Evolutionary conservation across 2,329 filamentous ascomycete species (phyloP).

Genomic region (Eurotiales sp.): DNA sequence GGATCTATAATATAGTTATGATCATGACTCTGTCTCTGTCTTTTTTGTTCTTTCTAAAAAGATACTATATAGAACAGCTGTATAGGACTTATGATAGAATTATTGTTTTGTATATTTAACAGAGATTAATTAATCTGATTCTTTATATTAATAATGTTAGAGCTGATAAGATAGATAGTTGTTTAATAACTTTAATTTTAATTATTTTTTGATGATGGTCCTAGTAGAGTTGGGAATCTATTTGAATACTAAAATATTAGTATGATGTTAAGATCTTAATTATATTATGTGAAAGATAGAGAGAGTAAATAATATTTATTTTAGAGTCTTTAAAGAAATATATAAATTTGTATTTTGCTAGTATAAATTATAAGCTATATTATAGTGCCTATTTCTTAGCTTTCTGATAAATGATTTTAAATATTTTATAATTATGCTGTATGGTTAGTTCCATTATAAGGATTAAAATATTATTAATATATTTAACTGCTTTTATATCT

Average conservation of each 20-base stretch:
- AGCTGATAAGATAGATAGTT: conserved; percentile 21
- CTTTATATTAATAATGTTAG: conserved; percentile 23
- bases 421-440: conserved; percentile 17
- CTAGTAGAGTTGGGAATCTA: conserved; percentile 23
- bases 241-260: conserved; percentile 22
- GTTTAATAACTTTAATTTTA: conserved; percentile 18
- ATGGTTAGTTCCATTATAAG: conserved; percentile 10
- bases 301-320: conserved; percentile 15
- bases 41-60: not conserved
- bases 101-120: conserved; percentile 24
- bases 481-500: conserved; percentile 11
- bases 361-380: conserved; percentile 20
- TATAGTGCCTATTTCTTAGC: conserved; percentile 18
- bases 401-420: conserved; percentile 16
- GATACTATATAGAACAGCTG: conserved; percentile 25
- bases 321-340: conserved; percentile 20
- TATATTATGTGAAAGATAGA: conserved; percentile 15
- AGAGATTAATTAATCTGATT: conserved; percentile 19
- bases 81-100: conserved; percentile 25
- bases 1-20: conserved; percentile 8
- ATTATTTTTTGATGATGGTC: conserved; percentile 20
- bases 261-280: conserved; percentile 15
- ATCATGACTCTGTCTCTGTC: conserved; percentile 4
- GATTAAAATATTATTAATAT: conserved; percentile 15
- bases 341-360: conserved; percentile 22